Percentiles rank a stretch among this genome's conserved stretches.
Conservation (phyloP, 192 early-diverging fungal species). For the Haplosporangium gracile region DNA sequence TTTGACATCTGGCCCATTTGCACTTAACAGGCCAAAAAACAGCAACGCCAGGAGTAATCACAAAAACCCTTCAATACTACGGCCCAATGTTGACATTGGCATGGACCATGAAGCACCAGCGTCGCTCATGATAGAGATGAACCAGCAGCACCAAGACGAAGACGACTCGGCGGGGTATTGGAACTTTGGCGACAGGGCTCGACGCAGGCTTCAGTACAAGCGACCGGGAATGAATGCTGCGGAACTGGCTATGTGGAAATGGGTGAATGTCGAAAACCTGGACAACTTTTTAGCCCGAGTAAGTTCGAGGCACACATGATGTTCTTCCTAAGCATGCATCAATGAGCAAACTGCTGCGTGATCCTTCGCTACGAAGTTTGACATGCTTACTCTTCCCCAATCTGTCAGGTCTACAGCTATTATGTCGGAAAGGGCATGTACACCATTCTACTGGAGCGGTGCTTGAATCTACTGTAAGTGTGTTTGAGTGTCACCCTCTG, state of each 20-base stretch:
- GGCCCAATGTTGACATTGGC: conserved; percentile 32
- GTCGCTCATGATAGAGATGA: conserved; percentile 75
- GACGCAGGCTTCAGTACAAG: conserved; percentile 37
- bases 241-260: conserved; percentile 82
- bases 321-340: background rate
- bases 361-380: background rate
- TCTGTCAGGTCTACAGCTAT: conserved; percentile 81
- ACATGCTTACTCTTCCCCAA: background rate
- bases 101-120: conserved; percentile 71
- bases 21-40: conserved; percentile 11
- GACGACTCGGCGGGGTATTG: conserved; percentile 30
- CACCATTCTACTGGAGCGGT: conserved; percentile 82
- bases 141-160: conserved; percentile 36
- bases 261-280: conserved; percentile 88
- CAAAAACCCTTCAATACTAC: background rate
- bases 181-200: conserved; percentile 38
- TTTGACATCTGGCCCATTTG: conserved; percentile 6
- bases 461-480: conserved; percentile 85
- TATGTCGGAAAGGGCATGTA: conserved; percentile 90
- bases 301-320: background rate
- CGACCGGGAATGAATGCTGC: conserved; percentile 58
- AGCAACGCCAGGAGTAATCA: background rate
- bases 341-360: background rate
- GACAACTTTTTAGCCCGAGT: conserved; percentile 82
- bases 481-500: background rate